Conservation (phyloP, 257 asterid species). For the Solanum pennellii region DNA sequence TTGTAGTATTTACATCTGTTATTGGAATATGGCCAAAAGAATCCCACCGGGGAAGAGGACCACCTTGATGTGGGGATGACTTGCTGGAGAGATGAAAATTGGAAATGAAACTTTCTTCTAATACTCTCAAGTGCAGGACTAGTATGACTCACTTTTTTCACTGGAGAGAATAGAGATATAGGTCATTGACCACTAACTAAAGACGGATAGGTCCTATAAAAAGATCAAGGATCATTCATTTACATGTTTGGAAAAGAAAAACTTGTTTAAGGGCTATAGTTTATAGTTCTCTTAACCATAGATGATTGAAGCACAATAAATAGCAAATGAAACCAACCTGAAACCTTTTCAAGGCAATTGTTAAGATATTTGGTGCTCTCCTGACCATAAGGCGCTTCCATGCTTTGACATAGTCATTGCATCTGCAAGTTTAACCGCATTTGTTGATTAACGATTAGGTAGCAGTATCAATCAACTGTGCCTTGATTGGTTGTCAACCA, state of each 20-base stretch:
- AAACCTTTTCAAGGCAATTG: constrained; percentile 94
- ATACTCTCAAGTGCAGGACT: not conserved
- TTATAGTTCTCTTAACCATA: not conserved
- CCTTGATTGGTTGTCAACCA: not conserved
- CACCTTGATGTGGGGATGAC: not conserved
- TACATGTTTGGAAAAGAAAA: not conserved
- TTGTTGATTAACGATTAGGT: not conserved
- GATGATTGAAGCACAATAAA: not conserved
- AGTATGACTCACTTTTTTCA: not conserved
- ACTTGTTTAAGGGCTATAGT: not conserved
- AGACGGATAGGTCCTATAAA: not conserved
- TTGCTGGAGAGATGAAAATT: not conserved
- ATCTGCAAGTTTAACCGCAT: constrained; percentile 38
- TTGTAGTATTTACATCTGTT: not conserved
- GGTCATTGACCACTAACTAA: not conserved
- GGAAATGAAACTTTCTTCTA: not conserved
- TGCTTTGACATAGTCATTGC: constrained; percentile 94
- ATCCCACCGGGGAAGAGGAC: not conserved
- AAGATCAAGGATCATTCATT: not conserved
- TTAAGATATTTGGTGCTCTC: constrained; percentile 85
- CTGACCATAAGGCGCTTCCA: constrained; percentile 88
- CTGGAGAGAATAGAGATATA: not conserved
- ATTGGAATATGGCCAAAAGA: not conserved
- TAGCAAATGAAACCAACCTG: constrained; percentile 45
- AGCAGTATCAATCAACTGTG: not conserved